phyloP scores from a whole-genome alignment of 2,329 filamentous ascomycete species.

The Pseudocercospora ulei region DNA sequence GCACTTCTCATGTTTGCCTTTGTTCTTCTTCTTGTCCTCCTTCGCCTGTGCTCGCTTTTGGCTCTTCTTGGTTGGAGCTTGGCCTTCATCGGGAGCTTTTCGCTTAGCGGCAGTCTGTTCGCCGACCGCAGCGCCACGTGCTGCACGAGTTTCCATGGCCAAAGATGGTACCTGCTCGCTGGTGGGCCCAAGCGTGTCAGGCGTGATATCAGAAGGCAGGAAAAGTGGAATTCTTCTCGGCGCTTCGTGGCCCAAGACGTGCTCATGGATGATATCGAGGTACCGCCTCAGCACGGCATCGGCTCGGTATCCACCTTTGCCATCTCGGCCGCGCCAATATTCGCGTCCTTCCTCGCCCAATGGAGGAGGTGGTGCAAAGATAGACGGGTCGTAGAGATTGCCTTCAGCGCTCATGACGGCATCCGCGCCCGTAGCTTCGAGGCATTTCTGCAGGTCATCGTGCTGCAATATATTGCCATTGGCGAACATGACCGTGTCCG shows the following conservation, averaged over 20 bases:
- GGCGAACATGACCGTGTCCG: constrained; percentile 86
- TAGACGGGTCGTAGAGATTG: constrained; percentile 79
- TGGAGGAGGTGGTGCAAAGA: constrained; percentile 63
- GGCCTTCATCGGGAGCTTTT: constrained; percentile 36
- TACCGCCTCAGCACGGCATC: constrained; percentile 83
- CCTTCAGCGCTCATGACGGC: constrained; percentile 94
- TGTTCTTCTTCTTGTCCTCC: constrained; percentile 34
- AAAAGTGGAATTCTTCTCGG: constrained; percentile 65
- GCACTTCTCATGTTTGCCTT: constrained; percentile 41
- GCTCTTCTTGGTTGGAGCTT: constrained; percentile 46
- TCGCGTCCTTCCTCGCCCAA: constrained; percentile 59
- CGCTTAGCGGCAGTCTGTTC: constrained; percentile 18
- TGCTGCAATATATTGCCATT: constrained; percentile 87
- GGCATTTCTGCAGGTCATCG: constrained; percentile 64
- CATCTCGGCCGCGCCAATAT: constrained; percentile 74
- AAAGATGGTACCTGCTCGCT: neutral
- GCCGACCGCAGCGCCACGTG: neutral
- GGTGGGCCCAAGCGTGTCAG: constrained; percentile 17
- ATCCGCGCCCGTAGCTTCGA: constrained; percentile 77
- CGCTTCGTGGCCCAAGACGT: constrained; percentile 58
- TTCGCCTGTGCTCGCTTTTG: constrained; percentile 38
- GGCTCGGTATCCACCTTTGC: constrained; percentile 74
- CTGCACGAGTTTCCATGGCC: neutral
- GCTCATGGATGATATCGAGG: constrained; percentile 74
- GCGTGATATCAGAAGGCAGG: constrained; percentile 48